phyloP scores from a whole-genome alignment of 495 filamentous ascomycete species.

The Aspergillus diversus region DNA sequence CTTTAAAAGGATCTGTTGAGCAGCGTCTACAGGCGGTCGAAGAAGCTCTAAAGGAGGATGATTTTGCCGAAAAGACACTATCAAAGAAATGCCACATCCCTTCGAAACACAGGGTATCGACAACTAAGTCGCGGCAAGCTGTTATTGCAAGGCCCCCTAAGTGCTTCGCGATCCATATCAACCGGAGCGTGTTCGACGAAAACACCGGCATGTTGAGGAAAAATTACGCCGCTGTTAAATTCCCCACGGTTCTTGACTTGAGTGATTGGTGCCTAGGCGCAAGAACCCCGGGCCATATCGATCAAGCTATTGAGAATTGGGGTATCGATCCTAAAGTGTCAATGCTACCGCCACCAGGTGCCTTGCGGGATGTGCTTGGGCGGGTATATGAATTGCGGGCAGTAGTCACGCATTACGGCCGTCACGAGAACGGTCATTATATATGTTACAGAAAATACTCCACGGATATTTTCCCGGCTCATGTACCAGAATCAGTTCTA shows the following conservation, averaged over 20 bases:
- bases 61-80: constrained; percentile 77
- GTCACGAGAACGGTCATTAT: constrained; percentile 96
- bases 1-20: constrained; percentile 39
- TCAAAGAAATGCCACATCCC: constrained; percentile 73
- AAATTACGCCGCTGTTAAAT: constrained; percentile 76
- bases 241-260: constrained; percentile 74
- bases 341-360: constrained; percentile 62
- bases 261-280: constrained; percentile 77
- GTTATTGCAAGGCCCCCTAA: constrained; percentile 81
- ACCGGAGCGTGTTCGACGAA: constrained; percentile 89
- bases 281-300: constrained; percentile 22
- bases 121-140: constrained; percentile 86
- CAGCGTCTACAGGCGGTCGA: constrained; percentile 64
- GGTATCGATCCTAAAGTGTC: constrained; percentile 62
- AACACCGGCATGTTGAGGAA: constrained; percentile 75
- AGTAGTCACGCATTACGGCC: constrained; percentile 85
- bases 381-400: constrained; percentile 80
- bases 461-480: constrained; percentile 35
- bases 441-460: constrained; percentile 81
- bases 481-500: constrained; percentile 40
- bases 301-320: constrained; percentile 63
- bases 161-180: constrained; percentile 82
- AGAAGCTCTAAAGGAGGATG: constrained; percentile 72
- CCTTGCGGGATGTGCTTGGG: constrained; percentile 39
- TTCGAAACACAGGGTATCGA: constrained; percentile 64